Evolutionary conservation across 306 rosid species (phyloP), one percentile per base, ranked within the genome.

Genomic region (Gastrolobium villosum): DNA sequence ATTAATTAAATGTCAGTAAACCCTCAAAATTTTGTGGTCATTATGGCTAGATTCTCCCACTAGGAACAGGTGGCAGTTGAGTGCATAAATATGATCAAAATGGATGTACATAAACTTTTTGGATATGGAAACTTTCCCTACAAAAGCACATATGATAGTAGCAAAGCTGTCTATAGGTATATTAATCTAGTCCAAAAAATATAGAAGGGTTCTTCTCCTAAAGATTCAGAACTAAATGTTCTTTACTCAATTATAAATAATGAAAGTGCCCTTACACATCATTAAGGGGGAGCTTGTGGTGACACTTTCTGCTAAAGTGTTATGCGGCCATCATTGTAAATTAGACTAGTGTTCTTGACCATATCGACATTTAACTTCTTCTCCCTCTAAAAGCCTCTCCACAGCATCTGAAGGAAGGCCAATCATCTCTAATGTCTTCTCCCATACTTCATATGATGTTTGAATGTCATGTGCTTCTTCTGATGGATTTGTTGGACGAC

Each of bases 401-500:
- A 95, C 88, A 0, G 88, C 87, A 82, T 95, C 98, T 4, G 81
- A 79, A 57, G 98, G 93, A 72, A 95, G 92, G 59, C 98, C 97
- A 10, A 88, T 67, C 97, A 93, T 82, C 83, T 93, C 97, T 7
- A 95, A 75, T 39, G 99, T 95, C 88, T 89, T 95, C 81, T 91
- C 97, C 99, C 99, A 95, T 59, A 95, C 88, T 86, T 85, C 53
- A 39, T 87, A 84, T 10, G 83, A 74, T 36, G 96, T 88, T 76
- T 87, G 90, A 65, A 76, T 39, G 65, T 79, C 84, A 78, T 95
- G 98, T 0, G 99, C 89, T 82, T 95, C 99, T 85, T 95, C 99
- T 6, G 99, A 95, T 55, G 98, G 96, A 77, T 90, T 93, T 6
- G 96, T 40, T 0, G 99, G 99, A 40, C 86, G 90, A 65, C 99